Evolutionary conservation across 768 basidiomycete species (phyloP).

Genomic region (Amylocystis lapponica): DNA sequence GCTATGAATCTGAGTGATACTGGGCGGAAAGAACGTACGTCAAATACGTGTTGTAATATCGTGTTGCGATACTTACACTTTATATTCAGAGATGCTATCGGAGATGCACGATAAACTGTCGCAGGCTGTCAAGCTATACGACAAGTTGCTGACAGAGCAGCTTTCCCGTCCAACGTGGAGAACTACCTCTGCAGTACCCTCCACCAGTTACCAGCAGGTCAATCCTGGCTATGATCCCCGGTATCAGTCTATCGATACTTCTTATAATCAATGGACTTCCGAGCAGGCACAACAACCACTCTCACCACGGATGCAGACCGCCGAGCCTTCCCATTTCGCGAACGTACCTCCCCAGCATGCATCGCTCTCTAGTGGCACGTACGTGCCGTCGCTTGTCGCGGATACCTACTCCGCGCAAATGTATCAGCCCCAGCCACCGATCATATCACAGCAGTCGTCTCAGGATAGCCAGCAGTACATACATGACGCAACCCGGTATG

Average conservation of each 20-base stretch:
- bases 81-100: constrained; percentile 67
- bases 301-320: constrained; percentile 2
- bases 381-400: constrained; percentile 4
- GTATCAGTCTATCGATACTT: constrained; percentile 10
- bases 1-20: constrained; percentile 81
- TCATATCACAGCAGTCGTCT: constrained; percentile 8
- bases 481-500: constrained; percentile 4
- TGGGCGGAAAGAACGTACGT: constrained; percentile 76
- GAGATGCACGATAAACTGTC: constrained; percentile 96
- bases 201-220: constrained; percentile 21
- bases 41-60: not conserved
- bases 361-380: constrained; percentile 9
- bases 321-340: constrained; percentile 14
- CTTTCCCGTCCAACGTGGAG: constrained; percentile 69
- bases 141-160: constrained; percentile 80
- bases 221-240: constrained; percentile 18
- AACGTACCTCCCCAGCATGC: constrained; percentile 1
- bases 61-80: not conserved
- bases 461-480: constrained; percentile 1
- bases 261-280: constrained; percentile 18
- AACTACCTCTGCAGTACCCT: constrained; percentile 25
- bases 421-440: constrained; percentile 10
- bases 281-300: constrained; percentile 5
- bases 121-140: constrained; percentile 88
- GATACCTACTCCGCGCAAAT: constrained; percentile 8